phyloP scores from a whole-genome alignment of 257 asterid species.

The Thymus mandschuricus region DNA sequence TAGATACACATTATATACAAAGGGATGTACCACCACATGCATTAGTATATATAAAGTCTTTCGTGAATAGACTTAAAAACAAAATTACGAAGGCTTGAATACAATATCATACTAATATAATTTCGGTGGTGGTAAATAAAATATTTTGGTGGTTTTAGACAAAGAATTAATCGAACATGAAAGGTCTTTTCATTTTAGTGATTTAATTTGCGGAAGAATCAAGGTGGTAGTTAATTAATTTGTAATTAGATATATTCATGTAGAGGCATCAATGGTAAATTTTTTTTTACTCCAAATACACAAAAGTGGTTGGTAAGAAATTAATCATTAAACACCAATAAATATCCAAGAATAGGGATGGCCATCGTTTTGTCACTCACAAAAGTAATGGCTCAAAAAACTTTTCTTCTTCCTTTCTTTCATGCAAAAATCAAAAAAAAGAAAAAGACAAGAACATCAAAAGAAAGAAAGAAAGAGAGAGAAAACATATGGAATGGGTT shows the following conservation, averaged over 20 bases:
- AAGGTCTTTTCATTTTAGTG: no score
- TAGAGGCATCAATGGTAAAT: background rate
- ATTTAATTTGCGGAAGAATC: background rate
- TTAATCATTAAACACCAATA: constrained; percentile 24
- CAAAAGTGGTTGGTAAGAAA: constrained; percentile 21
- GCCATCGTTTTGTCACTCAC: constrained; percentile 19
- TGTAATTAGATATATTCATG: background rate
- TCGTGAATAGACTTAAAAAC: no score
- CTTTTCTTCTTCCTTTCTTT: background rate
- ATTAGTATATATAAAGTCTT: no score
- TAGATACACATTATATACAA: no score
- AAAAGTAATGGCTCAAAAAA: constrained; percentile 13
- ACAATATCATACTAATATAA: no score
- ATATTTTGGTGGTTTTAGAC: background rate
- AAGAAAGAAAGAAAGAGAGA: no score
- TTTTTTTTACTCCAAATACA: background rate
- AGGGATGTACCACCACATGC: no score
- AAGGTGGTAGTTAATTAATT: background rate
- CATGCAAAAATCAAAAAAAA: background rate
- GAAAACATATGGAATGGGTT: background rate
- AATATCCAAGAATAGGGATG: constrained; percentile 36
- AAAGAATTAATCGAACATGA: background rate
- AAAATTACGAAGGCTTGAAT: no score
- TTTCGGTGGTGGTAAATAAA: no score
- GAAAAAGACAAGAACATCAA: background rate